These are phyloP conservation scores for Hypocrella siamensis DNA, from an alignment of 2,329 filamentous ascomycete genomes.

Conservation along the genomic window DNA sequence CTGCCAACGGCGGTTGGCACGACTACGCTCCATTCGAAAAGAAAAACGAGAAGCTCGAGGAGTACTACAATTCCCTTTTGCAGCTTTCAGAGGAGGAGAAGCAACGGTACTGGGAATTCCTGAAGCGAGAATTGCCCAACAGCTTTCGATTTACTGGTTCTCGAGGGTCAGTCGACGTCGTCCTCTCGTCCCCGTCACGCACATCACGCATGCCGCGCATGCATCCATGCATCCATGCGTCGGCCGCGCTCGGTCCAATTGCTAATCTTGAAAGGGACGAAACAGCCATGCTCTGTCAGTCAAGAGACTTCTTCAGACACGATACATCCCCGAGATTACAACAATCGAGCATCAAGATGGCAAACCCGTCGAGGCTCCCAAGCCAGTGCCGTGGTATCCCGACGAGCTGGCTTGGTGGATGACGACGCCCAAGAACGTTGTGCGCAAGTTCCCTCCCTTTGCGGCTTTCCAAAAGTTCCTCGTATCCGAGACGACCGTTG, in stretches of 20 bases:
- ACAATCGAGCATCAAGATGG: constrained; percentile 74
- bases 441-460: constrained; percentile 88
- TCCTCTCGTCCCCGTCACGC: not conserved
- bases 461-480: constrained; percentile 94
- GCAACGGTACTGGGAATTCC: constrained; percentile 66
- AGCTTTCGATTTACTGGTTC: constrained; percentile 96
- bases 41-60: constrained; percentile 71
- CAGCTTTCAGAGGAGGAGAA: constrained; percentile 66
- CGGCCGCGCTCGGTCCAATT: not conserved
- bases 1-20: constrained; percentile 12
- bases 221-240: constrained; percentile 3
- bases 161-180: constrained; percentile 47
- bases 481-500: constrained; percentile 90
- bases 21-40: constrained; percentile 40
- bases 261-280: not conserved
- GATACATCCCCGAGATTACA: constrained; percentile 82
- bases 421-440: constrained; percentile 92
- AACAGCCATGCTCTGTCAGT: constrained; percentile 77
- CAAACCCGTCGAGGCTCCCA: constrained; percentile 64
- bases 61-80: constrained; percentile 68
- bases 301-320: constrained; percentile 70
- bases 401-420: constrained; percentile 93
- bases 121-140: constrained; percentile 80
- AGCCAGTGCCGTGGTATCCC: constrained; percentile 80
- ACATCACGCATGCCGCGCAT: constrained; percentile 2